phyloP scores from a whole-genome alignment of 1,139 yeast species.

The Eremothecium coryli region DNA sequence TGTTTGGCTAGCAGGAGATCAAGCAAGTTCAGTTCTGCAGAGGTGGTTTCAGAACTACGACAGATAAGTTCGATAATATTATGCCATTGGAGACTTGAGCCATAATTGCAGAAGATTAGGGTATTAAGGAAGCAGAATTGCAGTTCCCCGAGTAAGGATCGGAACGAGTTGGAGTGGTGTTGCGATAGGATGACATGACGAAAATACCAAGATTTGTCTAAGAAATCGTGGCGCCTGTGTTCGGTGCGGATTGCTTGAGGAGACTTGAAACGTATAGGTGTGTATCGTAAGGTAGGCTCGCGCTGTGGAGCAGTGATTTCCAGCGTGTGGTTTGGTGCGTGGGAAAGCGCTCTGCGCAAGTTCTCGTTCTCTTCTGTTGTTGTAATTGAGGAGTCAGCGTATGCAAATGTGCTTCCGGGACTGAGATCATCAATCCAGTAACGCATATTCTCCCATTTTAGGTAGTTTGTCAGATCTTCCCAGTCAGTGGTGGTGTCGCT shows the following conservation, averaged over 20 bases:
- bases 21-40: constrained; percentile 19
- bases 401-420: constrained; percentile 8
- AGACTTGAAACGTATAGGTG: constrained; percentile 32
- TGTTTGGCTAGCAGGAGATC: constrained; percentile 29
- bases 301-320: constrained; percentile 29
- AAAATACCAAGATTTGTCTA: constrained; percentile 40
- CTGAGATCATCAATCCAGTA: constrained; percentile 5
- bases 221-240: constrained; percentile 33
- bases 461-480: constrained; percentile 14
- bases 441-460: constrained; percentile 16
- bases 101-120: constrained; percentile 37
- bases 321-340: constrained; percentile 25
- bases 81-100: constrained; percentile 40
- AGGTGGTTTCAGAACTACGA: constrained; percentile 22
- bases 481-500: constrained; percentile 19
- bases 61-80: constrained; percentile 32
- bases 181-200: constrained; percentile 23
- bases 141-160: constrained; percentile 34
- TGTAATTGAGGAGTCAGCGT: constrained; percentile 33
- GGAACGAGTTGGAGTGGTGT: constrained; percentile 18
- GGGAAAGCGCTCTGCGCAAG: constrained; percentile 27
- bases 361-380: constrained; percentile 35
- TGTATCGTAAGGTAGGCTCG: constrained; percentile 30
- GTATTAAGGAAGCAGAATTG: constrained; percentile 34
- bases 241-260: constrained; percentile 31